phyloP scores from a whole-genome alignment of 2,329 filamentous ascomycete genomes.

The Ceratocystis alfenasii region DNA sequence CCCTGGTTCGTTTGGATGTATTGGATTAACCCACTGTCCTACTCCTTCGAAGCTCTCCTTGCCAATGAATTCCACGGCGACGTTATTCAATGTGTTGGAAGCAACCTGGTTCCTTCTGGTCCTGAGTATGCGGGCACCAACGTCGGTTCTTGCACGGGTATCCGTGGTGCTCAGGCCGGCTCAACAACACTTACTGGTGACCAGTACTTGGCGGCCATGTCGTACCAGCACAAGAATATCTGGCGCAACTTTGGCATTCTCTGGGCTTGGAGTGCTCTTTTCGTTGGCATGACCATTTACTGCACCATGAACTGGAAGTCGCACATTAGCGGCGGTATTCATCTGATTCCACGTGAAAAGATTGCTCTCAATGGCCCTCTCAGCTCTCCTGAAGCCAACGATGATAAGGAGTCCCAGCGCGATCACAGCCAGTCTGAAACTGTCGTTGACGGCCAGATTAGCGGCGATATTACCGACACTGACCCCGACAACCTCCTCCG shows the following conservation, averaged over 20 bases:
- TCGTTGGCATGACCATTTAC: constrained; percentile 45
- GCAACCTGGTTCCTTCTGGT: constrained; percentile 41
- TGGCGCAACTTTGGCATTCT: constrained; percentile 52
- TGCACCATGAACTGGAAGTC: constrained; percentile 46
- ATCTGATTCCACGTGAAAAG: constrained; percentile 52
- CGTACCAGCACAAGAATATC: constrained; percentile 40
- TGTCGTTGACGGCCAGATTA: constrained; percentile 5
- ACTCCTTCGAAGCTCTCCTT: constrained; percentile 56
- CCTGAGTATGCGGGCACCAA: constrained; percentile 34
- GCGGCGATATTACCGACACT: constrained; percentile 5
- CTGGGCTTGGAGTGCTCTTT: constrained; percentile 52
- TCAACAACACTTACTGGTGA: constrained; percentile 42
- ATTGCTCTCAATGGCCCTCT: constrained; percentile 29
- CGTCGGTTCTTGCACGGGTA: constrained; percentile 45
- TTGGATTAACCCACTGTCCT: constrained; percentile 56
- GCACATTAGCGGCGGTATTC: constrained; percentile 40
- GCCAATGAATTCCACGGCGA: constrained; percentile 58
- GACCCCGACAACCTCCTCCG: constrained; percentile 35
- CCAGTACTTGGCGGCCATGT: constrained; percentile 44
- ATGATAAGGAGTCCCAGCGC: constrained; percentile 39
- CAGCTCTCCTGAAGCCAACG: constrained; percentile 27
- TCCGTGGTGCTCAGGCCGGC: constrained; percentile 43
- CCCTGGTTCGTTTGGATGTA: constrained; percentile 52
- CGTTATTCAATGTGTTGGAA: constrained; percentile 38
- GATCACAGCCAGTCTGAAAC: constrained; percentile 17